Conservation (phyloP, 2,329 filamentous ascomycete species). For the Colletotrichum caudatum region DNA sequence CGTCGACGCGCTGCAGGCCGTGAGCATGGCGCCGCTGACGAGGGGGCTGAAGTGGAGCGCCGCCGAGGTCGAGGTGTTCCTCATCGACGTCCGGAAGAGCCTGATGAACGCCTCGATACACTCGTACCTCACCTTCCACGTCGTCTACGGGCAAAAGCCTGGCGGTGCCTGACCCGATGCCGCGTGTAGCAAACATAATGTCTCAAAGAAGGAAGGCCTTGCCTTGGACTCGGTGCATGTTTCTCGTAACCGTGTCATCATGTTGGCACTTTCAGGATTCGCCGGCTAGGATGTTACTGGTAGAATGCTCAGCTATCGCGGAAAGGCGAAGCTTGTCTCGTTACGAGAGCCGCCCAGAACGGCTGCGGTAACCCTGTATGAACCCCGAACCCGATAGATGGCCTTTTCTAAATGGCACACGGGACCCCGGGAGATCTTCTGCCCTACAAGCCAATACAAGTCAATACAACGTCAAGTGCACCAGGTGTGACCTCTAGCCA, state of each 20-base stretch:
- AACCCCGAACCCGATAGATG: not conserved
- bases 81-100: conserved; percentile 63
- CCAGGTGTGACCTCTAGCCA: no score
- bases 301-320: not conserved
- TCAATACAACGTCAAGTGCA: no score
- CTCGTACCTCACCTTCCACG: conserved; percentile 61
- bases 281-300: not conserved
- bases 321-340: not conserved
- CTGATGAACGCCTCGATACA: conserved; percentile 60
- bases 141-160: conserved; percentile 65
- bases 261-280: not conserved
- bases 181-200: not conserved
- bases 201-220: not conserved
- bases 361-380: not conserved
- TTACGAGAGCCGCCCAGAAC: not conserved
- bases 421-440: not conserved
- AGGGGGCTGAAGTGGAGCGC: conserved; percentile 55
- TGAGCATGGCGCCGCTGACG: conserved; percentile 55
- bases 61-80: conserved; percentile 53
- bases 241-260: not conserved
- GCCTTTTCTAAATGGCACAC: not conserved
- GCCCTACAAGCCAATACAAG: no score
- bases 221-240: not conserved
- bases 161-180: not conserved
- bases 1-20: conserved; percentile 30